Conservation (phyloP, 306 rosid species). For the Canavalia ensiformis region DNA sequence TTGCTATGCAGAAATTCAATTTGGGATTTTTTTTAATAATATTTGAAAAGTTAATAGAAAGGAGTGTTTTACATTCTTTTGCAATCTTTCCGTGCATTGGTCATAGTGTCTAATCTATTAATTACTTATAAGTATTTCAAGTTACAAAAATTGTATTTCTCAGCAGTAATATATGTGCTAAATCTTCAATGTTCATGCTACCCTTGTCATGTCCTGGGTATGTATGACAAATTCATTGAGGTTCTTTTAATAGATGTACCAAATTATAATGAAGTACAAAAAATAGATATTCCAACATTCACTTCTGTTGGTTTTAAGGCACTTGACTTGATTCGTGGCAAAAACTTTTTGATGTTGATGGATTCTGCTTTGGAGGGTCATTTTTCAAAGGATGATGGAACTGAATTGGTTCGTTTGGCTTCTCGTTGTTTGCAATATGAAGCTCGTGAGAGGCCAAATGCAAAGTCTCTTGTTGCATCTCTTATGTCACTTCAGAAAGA, state of each 20-base stretch:
- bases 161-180: background rate
- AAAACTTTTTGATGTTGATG: slow-evolving; percentile 93
- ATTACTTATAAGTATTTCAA: background rate
- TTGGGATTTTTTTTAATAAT: too few relatives aligned
- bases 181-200: slow-evolving; percentile 1
- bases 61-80: background rate
- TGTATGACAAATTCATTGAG: background rate
- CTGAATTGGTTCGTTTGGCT: slow-evolving; percentile 92
- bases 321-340: slow-evolving; percentile 91
- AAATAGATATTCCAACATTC: slow-evolving; percentile 8
- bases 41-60: background rate
- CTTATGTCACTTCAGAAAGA: slow-evolving; percentile 89
- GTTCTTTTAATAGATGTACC: background rate
- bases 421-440: slow-evolving; percentile 95
- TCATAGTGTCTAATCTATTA: background rate
- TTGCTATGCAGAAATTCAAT: background rate
- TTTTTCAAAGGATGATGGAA: slow-evolving; percentile 96
- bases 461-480: slow-evolving; percentile 84
- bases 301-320: slow-evolving; percentile 63
- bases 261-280: background rate
- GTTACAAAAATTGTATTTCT: background rate
- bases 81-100: background rate
- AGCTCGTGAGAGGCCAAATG: slow-evolving; percentile 97
- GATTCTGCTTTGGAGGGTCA: slow-evolving; percentile 96
- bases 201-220: background rate